Evolutionary conservation across 2,329 filamentous ascomycete species (phyloP).

Genomic region (Beauveria caledonica): DNA sequence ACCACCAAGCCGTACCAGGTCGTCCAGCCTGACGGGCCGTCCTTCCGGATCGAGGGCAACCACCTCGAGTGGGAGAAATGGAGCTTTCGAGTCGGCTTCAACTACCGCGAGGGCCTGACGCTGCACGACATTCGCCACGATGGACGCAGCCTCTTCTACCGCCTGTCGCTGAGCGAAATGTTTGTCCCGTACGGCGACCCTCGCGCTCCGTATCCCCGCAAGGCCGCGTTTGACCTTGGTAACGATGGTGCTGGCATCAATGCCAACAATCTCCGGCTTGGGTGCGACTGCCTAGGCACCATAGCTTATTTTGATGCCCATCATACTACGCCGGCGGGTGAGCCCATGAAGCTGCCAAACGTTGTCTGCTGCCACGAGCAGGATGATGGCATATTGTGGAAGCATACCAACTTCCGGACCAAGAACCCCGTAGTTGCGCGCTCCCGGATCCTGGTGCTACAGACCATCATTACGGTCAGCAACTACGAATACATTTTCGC

Average conservation of each 20-base stretch:
- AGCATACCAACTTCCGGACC: conserved; percentile 53
- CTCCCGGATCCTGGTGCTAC: conserved; percentile 48
- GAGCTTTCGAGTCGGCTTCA: conserved; percentile 59
- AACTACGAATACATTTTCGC: conserved; percentile 51
- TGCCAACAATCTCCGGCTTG: conserved; percentile 56
- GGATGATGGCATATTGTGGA: conserved; percentile 50
- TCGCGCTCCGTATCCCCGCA: conserved; percentile 53
- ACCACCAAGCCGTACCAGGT: conserved; percentile 24
- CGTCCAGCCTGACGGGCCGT: conserved; percentile 23
- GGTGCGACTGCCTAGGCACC: conserved; percentile 57
- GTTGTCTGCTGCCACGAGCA: conserved; percentile 29
- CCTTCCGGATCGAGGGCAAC: conserved; percentile 34
- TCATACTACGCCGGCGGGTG: conserved; percentile 23
- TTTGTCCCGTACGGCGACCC: conserved; percentile 58
- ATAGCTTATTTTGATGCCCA: conserved; percentile 37
- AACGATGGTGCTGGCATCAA: conserved; percentile 56
- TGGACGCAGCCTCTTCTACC: conserved; percentile 54
- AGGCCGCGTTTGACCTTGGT: conserved; percentile 61
- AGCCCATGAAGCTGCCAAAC: conserved; percentile 25
- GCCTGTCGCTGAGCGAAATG: conserved; percentile 60
- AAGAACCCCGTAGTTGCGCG: conserved; percentile 46
- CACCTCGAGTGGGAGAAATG: conserved; percentile 51
- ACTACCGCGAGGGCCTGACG: conserved; percentile 57
- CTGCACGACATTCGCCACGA: conserved; percentile 60
- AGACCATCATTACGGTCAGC: conserved; percentile 53